These are phyloP conservation scores for Nematodospora anomalae DNA, from an alignment of 1,139 yeast species.

Conservation along the genomic window DNA sequence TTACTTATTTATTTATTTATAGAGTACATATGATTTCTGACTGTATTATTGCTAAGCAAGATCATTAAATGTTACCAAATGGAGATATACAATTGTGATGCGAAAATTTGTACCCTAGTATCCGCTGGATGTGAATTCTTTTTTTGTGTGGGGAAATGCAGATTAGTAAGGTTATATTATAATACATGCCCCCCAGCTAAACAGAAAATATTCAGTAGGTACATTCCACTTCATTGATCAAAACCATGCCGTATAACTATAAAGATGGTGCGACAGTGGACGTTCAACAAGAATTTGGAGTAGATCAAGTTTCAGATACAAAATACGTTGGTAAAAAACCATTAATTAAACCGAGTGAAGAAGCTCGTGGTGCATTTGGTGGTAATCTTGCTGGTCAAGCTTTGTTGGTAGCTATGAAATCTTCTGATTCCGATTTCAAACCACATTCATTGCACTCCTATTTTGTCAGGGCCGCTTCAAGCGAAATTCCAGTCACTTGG, in stretches of 20 bases:
- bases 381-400: conserved; percentile 42
- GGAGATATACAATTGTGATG: no score
- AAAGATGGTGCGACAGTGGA: conserved; percentile 15
- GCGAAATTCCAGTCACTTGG: conserved; percentile 29
- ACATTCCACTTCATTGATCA: no score
- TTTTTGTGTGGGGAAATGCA: no score
- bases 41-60: no score
- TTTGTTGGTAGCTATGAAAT: conserved; percentile 31
- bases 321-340: conserved; percentile 26
- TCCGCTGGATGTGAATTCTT: no score
- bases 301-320: conserved; percentile 19
- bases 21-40: no score
- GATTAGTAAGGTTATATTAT: no score
- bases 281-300: conserved; percentile 23
- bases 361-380: conserved; percentile 34
- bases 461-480: conserved; percentile 28
- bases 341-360: conserved; percentile 26
- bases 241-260: conserved; percentile 7
- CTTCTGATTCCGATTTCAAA: conserved; percentile 28
- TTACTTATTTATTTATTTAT: no score
- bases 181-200: no score
- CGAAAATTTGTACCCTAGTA: no score
- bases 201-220: no score
- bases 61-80: no score
- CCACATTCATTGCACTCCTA: conserved; percentile 42